Evolutionary conservation across 2,329 filamentous ascomycete species (phyloP).

Genomic region (Colletotrichum noveboracense): DNA sequence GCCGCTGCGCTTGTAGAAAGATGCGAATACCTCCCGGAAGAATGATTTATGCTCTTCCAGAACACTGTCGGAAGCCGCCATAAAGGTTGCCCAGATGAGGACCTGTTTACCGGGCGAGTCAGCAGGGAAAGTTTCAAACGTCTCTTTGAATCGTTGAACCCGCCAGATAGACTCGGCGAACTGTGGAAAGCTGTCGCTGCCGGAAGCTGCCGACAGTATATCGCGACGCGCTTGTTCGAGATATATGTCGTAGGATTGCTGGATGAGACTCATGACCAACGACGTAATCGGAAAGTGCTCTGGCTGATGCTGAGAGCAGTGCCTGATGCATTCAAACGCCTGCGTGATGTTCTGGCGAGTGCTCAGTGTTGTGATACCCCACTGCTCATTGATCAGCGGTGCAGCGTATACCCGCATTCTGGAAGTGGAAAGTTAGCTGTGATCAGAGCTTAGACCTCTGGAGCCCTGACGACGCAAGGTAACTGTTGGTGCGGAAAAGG

Average conservation of each 20-base stretch:
- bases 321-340: not conserved
- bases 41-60: constrained; percentile 29
- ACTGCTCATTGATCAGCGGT: not conserved
- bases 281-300: not conserved
- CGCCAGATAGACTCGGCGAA: constrained; percentile 18
- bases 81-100: constrained; percentile 31
- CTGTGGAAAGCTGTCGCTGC: not conserved
- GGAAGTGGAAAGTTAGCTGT: not conserved
- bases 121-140: constrained; percentile 23
- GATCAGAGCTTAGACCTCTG: not conserved
- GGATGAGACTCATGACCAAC: constrained; percentile 17
- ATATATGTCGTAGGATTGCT: constrained; percentile 15
- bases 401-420: constrained; percentile 7
- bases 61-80: constrained; percentile 28
- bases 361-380: not conserved
- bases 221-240: not conserved
- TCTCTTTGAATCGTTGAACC: constrained; percentile 29
- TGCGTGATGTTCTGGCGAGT: not conserved
- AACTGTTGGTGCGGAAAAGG: not conserved
- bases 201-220: not conserved
- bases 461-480: not conserved
- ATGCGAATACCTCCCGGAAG: constrained; percentile 23
- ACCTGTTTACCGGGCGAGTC: constrained; percentile 27
- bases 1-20: constrained; percentile 25
- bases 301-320: not conserved